These are phyloP conservation scores for Rhizopogon roseolus DNA, from an alignment of 768 basidiomycete genomes.

Conservation along the genomic window DNA sequence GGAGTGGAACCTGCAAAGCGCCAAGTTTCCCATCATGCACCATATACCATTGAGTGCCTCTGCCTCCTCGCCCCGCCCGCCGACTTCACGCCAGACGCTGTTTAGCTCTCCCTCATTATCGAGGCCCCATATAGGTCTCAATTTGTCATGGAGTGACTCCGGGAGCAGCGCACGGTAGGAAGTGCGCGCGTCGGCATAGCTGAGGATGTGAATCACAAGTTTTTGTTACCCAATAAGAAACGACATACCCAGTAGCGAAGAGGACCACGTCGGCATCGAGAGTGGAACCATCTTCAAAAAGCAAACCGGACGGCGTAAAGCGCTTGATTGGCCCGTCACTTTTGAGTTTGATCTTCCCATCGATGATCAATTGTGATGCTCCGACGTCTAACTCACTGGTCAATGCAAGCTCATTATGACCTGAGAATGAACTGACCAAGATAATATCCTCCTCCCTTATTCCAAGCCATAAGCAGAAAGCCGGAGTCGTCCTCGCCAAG, in stretches of 20 bases:
- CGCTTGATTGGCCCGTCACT: conserved; percentile 35
- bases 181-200: conserved; percentile 15
- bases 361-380: conserved; percentile 36
- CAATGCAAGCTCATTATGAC: too few species aligned
- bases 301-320: conserved; percentile 34
- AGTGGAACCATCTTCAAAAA: conserved; percentile 36
- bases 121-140: conserved; percentile 25
- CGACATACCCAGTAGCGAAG: conserved; percentile 43
- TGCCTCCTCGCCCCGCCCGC: conserved; percentile 24
- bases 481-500: conserved; percentile 50
- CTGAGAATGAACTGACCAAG: conserved; percentile 35
- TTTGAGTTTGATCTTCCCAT: conserved; percentile 45
- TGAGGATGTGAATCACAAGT: conserved; percentile 3
- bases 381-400: conserved; percentile 28
- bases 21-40: conserved; percentile 61
- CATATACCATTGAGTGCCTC: conserved; percentile 33
- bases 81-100: conserved; percentile 40
- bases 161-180: conserved; percentile 14
- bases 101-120: conserved; percentile 27
- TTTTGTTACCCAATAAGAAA: neutral
- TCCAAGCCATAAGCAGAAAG: conserved; percentile 41
- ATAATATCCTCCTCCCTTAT: conserved; percentile 61
- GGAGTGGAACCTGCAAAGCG: conserved; percentile 61
- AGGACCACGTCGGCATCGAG: conserved; percentile 45
- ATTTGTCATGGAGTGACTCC: conserved; percentile 9